These are phyloP conservation scores for Tricholoma terreum DNA, from an alignment of 768 basidiomycete genomes.

Conservation along the genomic window DNA sequence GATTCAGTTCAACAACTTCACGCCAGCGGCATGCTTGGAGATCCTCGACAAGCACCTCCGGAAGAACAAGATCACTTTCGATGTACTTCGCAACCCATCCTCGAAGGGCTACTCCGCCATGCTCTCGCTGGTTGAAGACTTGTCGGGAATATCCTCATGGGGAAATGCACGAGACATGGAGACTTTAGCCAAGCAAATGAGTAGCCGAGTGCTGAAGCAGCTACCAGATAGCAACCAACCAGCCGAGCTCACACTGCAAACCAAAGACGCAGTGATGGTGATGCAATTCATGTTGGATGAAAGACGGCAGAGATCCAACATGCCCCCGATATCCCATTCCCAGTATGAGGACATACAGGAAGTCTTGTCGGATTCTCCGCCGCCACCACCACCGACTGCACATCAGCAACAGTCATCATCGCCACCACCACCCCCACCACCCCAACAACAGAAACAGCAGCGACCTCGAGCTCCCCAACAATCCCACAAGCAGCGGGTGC, in stretches of 20 bases:
- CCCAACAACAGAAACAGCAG: not conserved
- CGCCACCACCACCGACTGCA: too few species aligned
- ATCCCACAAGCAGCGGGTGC: too few species aligned
- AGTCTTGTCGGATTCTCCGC: conserved; percentile 18
- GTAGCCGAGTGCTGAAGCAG: conserved; percentile 35
- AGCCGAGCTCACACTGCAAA: too few species aligned
- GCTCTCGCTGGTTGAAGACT: conserved; percentile 33
- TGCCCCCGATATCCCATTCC: not conserved
- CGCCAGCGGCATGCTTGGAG: conserved; percentile 44
- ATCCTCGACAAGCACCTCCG: conserved; percentile 46
- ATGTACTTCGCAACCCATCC: conserved; percentile 31
- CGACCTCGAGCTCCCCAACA: too few species aligned
- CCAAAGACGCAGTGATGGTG: conserved; percentile 5
- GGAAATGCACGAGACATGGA: conserved; percentile 69
- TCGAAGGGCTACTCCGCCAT: conserved; percentile 33
- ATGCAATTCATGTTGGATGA: not conserved
- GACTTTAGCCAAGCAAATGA: conserved; percentile 49
- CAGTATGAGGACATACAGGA: conserved; percentile 1
- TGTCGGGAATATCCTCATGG: conserved; percentile 53
- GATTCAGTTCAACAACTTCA: conserved; percentile 52
- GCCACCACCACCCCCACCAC: conserved; percentile 3
- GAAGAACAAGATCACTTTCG: conserved; percentile 39
- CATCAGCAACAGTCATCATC: too few species aligned
- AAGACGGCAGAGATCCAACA: not conserved
- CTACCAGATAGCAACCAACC: conserved; percentile 4